These are phyloP conservation scores for Parathielavia appendiculata DNA, from an alignment of 495 filamentous ascomycete genomes.

Conservation along the genomic window DNA sequence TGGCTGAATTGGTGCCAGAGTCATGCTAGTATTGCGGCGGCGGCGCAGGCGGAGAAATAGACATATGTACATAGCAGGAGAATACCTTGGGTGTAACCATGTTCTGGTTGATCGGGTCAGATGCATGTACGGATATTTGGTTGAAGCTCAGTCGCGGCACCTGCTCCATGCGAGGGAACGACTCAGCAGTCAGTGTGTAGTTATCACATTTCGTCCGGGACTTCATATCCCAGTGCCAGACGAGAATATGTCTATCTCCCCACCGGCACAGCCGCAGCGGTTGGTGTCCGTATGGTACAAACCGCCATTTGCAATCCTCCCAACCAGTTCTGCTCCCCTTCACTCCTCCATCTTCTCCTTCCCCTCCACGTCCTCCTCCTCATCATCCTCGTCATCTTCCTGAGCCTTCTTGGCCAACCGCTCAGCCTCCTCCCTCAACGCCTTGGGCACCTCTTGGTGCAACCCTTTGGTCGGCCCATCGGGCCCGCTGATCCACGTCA, in stretches of 20 bases:
- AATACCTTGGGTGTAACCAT: background rate
- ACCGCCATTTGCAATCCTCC: constrained; percentile 18
- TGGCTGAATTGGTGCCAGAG: constrained; percentile 57
- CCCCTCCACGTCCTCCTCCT: constrained; percentile 46
- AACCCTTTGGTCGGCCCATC: constrained; percentile 84
- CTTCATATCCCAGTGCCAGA: constrained; percentile 9
- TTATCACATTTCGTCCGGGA: background rate
- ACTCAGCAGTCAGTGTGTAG: background rate
- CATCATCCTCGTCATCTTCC: constrained; percentile 71
- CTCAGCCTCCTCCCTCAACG: constrained; percentile 85
- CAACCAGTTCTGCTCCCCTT: background rate
- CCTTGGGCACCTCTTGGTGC: constrained; percentile 88
- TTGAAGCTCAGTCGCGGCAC: too few species aligned
- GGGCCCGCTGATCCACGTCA: constrained; percentile 86
- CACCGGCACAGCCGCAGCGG: constrained; percentile 1
- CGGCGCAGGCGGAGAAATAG: constrained; percentile 10
- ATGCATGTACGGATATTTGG: too few species aligned
- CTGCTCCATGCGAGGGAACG: background rate
- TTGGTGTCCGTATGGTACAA: constrained; percentile 14
- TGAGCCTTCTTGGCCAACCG: constrained; percentile 72
- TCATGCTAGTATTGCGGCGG: constrained; percentile 31
- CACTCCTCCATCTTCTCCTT: constrained; percentile 67
- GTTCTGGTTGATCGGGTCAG: background rate
- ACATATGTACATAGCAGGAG: background rate
- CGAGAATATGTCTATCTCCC: constrained; percentile 13